Evolutionary conservation across 2,329 filamentous ascomycete genomes (phyloP), one percentile per base, ranked within the genome.

Genomic region (Thyridium curvatum): DNA sequence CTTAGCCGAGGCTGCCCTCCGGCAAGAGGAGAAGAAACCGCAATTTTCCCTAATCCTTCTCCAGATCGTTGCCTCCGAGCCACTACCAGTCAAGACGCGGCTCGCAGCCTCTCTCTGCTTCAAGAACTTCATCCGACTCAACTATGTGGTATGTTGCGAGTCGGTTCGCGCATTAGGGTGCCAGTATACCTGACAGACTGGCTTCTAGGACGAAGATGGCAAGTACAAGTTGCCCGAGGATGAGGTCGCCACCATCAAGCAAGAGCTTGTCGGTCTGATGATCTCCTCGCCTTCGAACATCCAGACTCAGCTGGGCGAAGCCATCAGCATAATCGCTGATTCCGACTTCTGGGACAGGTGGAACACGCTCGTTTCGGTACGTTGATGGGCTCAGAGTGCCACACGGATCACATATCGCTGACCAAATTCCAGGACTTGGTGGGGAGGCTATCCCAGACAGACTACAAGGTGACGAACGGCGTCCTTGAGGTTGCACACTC

Each of bases 401-500:
- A 4, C 17, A 8, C 14, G 32, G 18, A 12, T 4, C 12, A 13
- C 15, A 3, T 18, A 13, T 15, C 13, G 8, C 12, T 21, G 13
- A 38, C 38, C 6, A 35, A 34, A 15, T 17, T 49, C 12, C 45
- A 86, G 76, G 90, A 98, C 61, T 81, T 98, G 42, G 89, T 95
- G 50, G 86, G 84, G 35, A 82, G 90, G 35, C 77, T 98, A 46
- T 91, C 88, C 3, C 73, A 83, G 12, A 81, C 84, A 50, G 86
- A 97, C 59, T 79, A 84, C 43, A 82, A 83, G 48, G 74, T 89
- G 59, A 98, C 97, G 64, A 87, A 90, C 53, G 94, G 93, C 49
- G 93, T 98, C 14, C 72, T 98, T 44, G 89, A 95, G 64, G 93
- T 98, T 33, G 94, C 94, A 51, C 93, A 98, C 65, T 97, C 93